phyloP scores from a whole-genome alignment of 2,329 filamentous ascomycete species.

The Metarhizium album region DNA sequence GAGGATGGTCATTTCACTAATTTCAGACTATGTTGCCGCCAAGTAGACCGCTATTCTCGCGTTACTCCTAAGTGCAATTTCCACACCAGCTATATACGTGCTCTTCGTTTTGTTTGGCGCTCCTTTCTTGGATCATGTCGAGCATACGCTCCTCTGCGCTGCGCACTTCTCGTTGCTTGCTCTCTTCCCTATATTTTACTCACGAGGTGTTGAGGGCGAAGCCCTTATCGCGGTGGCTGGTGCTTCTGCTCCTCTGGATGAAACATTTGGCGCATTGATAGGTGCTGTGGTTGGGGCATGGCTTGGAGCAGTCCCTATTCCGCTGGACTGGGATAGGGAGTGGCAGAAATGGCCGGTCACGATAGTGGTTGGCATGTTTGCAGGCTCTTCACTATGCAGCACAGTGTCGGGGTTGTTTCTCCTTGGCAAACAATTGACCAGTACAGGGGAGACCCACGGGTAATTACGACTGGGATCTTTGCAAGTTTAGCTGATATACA shows the following conservation, averaged over 20 bases:
- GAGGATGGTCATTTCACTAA: not conserved
- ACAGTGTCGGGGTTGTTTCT: slow-evolving; percentile 42
- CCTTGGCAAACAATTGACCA: slow-evolving; percentile 33
- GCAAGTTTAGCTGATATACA: not conserved
- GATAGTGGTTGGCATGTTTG: slow-evolving; percentile 71
- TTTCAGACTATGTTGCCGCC: not conserved
- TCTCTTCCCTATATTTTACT: slow-evolving; percentile 73
- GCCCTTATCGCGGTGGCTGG: slow-evolving; percentile 64
- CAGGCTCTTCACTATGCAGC: slow-evolving; percentile 65
- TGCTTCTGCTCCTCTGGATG: slow-evolving; percentile 62
- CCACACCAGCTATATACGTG: slow-evolving; percentile 52
- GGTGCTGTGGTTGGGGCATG: slow-evolving; percentile 75
- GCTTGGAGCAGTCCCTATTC: slow-evolving; percentile 90
- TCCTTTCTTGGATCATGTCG: slow-evolving; percentile 69
- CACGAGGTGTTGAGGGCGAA: slow-evolving; percentile 62
- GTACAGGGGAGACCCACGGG: slow-evolving; percentile 17
- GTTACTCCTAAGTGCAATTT: slow-evolving; percentile 52
- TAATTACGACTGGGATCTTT: slow-evolving; percentile 6
- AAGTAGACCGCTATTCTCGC: slow-evolving; percentile 34
- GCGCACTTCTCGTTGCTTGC: slow-evolving; percentile 72
- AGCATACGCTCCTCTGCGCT: slow-evolving; percentile 69
- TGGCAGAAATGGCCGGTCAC: slow-evolving; percentile 99
- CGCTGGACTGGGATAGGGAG: slow-evolving; percentile 95
- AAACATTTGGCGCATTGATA: slow-evolving; percentile 71
- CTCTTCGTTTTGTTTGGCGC: slow-evolving; percentile 82